These are phyloP conservation scores for Lactifluus piperatus DNA, from an alignment of 768 basidiomycete genomes.

Conservation along the genomic window DNA sequence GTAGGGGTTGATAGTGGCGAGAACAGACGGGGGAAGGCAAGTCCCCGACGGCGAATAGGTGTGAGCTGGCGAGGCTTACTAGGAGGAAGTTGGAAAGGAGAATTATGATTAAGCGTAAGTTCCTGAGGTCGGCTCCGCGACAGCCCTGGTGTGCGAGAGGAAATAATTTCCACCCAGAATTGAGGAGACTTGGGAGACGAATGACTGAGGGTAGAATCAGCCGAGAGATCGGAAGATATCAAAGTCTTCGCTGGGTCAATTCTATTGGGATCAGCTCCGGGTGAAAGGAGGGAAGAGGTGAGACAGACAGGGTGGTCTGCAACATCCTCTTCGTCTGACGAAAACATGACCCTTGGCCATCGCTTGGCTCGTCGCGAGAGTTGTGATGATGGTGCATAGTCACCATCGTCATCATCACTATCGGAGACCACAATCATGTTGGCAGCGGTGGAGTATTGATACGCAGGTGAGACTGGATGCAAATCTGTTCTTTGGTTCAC, in stretches of 20 bases:
- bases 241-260: neutral
- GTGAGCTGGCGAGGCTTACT: slow-evolving; percentile 55
- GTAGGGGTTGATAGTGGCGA: slow-evolving; percentile 50
- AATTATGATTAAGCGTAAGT: neutral
- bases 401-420: slow-evolving; percentile 22
- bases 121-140: slow-evolving; percentile 7
- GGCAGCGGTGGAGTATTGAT: slow-evolving; percentile 1
- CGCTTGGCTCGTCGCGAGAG: slow-evolving; percentile 16
- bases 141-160: neutral
- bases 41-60: slow-evolving; percentile 46
- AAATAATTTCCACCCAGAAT: slow-evolving; percentile 10
- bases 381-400: slow-evolving; percentile 11
- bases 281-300: neutral
- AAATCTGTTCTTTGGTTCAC: slow-evolving; percentile 25
- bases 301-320: neutral
- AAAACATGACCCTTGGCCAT: slow-evolving; percentile 27
- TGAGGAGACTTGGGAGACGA: neutral
- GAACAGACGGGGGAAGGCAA: slow-evolving; percentile 32
- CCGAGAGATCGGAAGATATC: neutral
- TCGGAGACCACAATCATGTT: slow-evolving; percentile 12
- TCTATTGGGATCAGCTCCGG: neutral
- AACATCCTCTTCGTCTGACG: slow-evolving; percentile 43
- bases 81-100: slow-evolving; percentile 8
- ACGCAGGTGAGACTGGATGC: neutral
- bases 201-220: neutral